phyloP scores from a whole-genome alignment of 805 yeast species.

The Wickerhamiella lipophila region DNA sequence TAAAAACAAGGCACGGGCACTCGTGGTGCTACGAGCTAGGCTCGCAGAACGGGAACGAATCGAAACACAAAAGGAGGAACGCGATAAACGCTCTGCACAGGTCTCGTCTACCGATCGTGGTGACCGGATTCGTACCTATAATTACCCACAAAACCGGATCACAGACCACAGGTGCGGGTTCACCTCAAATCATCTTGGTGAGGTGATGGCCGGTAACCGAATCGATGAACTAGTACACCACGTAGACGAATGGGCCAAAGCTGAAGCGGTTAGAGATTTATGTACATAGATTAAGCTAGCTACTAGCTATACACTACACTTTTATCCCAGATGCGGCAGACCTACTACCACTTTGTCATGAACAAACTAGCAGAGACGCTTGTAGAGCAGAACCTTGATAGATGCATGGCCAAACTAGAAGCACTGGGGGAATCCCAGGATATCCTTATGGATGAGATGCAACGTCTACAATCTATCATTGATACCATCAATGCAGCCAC shows the following conservation, averaged over 20 bases:
- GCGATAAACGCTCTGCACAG: conserved; percentile 60
- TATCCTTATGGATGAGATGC: conserved; percentile 1
- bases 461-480: neutral
- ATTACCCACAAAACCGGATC: conserved; percentile 80
- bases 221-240: conserved; percentile 45
- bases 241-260: conserved; percentile 37
- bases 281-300: neutral
- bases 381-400: conserved; percentile 9
- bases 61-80: conserved; percentile 51
- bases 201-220: conserved; percentile 45
- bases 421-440: conserved; percentile 4
- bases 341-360: conserved; percentile 4
- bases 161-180: conserved; percentile 88
- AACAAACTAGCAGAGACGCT: conserved; percentile 1
- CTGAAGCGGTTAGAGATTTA: conserved; percentile 29
- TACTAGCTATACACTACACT: no score
- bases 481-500: neutral
- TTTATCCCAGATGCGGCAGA: no score
- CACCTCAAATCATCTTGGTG: conserved; percentile 62
- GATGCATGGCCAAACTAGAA: conserved; percentile 5
- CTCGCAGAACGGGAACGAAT: conserved; percentile 68
- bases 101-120: conserved; percentile 82
- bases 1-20: conserved; percentile 84
- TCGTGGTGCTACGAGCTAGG: conserved; percentile 65
- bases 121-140: conserved; percentile 88